Percentiles rank a stretch among this genome's conserved stretches.
Evolutionary conservation across 768 basidiomycete species (phyloP).

Genomic region (Panus rudis): DNA sequence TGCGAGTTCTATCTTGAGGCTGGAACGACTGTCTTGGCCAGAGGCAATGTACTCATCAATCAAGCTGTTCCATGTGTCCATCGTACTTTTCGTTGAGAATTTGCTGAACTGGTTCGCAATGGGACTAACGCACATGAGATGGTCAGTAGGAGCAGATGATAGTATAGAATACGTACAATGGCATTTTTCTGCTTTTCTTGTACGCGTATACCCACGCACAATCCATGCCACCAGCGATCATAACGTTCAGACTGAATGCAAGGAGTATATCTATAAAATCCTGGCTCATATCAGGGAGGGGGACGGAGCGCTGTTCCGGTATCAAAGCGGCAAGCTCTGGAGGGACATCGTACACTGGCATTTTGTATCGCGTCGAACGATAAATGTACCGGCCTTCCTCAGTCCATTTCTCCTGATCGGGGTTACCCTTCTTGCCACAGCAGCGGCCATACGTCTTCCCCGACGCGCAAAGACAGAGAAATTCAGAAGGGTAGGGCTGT

Average conservation of each 20-base stretch:
- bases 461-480: conserved; percentile 17
- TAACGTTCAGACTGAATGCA: too few species aligned
- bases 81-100: neutral
- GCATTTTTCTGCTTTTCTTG: neutral
- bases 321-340: too few species aligned
- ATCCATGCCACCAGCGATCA: too few species aligned
- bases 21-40: conserved; percentile 10
- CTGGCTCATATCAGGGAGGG: too few species aligned
- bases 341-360: too few species aligned
- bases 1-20: conserved; percentile 15
- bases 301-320: too few species aligned
- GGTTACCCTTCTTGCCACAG: conserved; percentile 11
- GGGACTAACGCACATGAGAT: conserved; percentile 2
- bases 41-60: conserved; percentile 21
- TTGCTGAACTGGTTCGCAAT: neutral
- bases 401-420: conserved; percentile 1
- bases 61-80: conserved; percentile 18
- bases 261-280: too few species aligned
- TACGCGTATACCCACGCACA: conserved; percentile 7
- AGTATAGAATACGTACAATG: neutral
- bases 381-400: neutral
- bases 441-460: conserved; percentile 16
- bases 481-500: conserved; percentile 15
- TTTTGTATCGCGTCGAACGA: too few species aligned
- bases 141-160: too few species aligned